These are phyloP conservation scores for Metschnikowia orientalis DNA, from an alignment of 805 yeast species.

Conservation along the genomic window DNA sequence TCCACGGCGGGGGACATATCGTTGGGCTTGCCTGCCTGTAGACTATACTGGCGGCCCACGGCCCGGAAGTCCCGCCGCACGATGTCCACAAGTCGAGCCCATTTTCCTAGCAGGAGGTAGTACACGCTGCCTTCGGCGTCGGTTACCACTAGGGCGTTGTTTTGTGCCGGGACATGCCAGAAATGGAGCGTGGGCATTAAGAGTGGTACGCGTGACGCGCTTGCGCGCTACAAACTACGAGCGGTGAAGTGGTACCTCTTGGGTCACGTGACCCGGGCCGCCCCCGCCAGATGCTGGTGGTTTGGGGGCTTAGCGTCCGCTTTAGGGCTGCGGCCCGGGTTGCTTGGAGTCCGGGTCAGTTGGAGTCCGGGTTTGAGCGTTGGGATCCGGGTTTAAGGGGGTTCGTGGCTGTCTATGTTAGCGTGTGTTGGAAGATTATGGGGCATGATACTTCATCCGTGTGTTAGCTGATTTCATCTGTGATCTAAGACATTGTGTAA, in stretches of 20 bases:
- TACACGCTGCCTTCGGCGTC: conserved; percentile 10
- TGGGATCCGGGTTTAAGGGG: too few relatives aligned
- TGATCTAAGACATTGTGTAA: conserved; percentile 34
- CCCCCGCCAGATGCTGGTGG: too few relatives aligned
- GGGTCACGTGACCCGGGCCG: too few relatives aligned
- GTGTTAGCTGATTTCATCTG: conserved; percentile 45
- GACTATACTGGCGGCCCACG: conserved; percentile 1
- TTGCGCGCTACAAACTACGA: neutral
- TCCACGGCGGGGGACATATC: neutral
- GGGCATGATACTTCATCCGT: conserved; percentile 35
- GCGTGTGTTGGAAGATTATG: too few relatives aligned
- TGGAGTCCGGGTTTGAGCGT: too few relatives aligned
- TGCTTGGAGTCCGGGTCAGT: too few relatives aligned
- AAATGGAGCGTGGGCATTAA: conserved; percentile 8
- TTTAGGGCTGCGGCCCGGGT: too few relatives aligned
- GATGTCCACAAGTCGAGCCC: conserved; percentile 13
- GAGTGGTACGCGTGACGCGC: neutral
- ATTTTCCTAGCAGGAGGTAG: conserved; percentile 15
- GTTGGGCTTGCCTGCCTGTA: conserved; percentile 10
- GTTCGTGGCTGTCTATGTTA: too few relatives aligned
- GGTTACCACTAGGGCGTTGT: conserved; percentile 14
- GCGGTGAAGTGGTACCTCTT: too few relatives aligned
- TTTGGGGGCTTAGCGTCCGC: too few relatives aligned
- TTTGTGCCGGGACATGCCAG: conserved; percentile 15
- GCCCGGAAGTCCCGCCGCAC: conserved; percentile 12